These are phyloP conservation scores for Teratosphaeria zuluensis DNA, from an alignment of 2,329 filamentous ascomycete genomes.

Conservation along the genomic window DNA sequence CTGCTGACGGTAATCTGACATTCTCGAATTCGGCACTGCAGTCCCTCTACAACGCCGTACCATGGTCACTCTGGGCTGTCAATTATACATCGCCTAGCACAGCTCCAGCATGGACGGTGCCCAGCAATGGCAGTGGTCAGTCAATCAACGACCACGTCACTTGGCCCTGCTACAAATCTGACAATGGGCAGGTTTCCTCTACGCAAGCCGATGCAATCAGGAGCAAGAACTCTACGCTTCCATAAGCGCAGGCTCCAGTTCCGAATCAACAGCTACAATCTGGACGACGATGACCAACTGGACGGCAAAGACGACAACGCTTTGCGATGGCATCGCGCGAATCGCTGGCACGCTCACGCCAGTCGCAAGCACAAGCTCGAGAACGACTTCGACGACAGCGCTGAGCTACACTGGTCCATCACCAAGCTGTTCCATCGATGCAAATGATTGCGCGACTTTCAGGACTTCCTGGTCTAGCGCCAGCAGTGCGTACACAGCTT, in stretches of 20 bases:
- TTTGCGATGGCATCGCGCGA: background rate
- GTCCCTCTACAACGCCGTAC: no score
- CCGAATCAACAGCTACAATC: background rate
- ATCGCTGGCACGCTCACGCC: background rate
- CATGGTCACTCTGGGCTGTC: no score
- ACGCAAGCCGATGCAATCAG: background rate
- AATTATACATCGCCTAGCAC: no score
- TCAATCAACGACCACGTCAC: no score
- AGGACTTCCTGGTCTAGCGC: no score
- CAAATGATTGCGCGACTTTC: background rate
- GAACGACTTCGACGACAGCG: background rate
- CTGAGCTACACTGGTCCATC: background rate
- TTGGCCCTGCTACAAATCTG: no score
- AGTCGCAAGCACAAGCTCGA: background rate
- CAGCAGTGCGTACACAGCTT: no score
- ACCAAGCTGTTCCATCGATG: background rate
- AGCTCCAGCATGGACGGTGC: no score
- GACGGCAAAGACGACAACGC: background rate
- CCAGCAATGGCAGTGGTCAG: background rate
- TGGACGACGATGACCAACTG: background rate
- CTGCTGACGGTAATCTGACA: no score
- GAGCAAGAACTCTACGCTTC: no score
- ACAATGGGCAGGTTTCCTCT: background rate
- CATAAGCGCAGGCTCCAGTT: no score
- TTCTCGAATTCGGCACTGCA: no score